Percentiles rank a stretch among this genome's conserved stretches.
Conservation (phyloP, 495 filamentous ascomycete species). For the Neurospora hispaniola region DNA sequence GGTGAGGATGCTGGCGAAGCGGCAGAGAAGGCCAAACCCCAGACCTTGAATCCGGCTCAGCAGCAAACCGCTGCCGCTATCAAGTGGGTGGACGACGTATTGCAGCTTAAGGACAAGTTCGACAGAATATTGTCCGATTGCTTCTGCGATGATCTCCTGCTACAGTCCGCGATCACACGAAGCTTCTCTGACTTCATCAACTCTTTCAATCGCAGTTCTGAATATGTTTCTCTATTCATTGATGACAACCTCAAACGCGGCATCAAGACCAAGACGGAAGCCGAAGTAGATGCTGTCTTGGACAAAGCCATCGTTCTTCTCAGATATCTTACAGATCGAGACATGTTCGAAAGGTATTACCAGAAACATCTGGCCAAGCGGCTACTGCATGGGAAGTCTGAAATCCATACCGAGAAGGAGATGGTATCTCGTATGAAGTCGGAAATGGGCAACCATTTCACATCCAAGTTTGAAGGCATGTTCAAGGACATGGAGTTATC, state of each 20-base stretch:
- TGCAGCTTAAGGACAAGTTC: conserved; percentile 80
- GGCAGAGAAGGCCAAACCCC: conserved; percentile 35
- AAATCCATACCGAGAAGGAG: conserved; percentile 80
- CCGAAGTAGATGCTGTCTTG: conserved; percentile 74
- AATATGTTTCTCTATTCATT: conserved; percentile 93
- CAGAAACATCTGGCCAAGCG: conserved; percentile 91
- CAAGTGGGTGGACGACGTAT: conserved; percentile 88
- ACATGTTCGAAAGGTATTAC: conserved; percentile 95
- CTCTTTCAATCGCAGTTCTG: conserved; percentile 65
- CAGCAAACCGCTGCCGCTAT: conserved; percentile 69
- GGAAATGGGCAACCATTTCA: conserved; percentile 90
- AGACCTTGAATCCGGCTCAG: conserved; percentile 32
- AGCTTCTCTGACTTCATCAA: conserved; percentile 92
- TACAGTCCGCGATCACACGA: conserved; percentile 71
- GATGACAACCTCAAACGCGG: conserved; percentile 94
- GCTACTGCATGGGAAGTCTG: conserved; percentile 73
- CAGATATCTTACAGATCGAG: conserved; percentile 81
- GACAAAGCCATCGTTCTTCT: conserved; percentile 85
- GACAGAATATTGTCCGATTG: conserved; percentile 61
- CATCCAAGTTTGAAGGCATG: conserved; percentile 87
- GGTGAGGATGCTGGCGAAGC: conserved; percentile 39
- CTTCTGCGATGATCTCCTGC: conserved; percentile 61
- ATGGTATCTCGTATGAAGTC: conserved; percentile 96
- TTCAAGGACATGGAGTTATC: conserved; percentile 95
- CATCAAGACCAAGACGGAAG: conserved; percentile 84